Percentiles rank a stretch among this genome's conserved stretches.
These are phyloP conservation scores for Globisporangium ultimum DNA, from an alignment of 352 stramenopile species.

Conservation along the genomic window DNA sequence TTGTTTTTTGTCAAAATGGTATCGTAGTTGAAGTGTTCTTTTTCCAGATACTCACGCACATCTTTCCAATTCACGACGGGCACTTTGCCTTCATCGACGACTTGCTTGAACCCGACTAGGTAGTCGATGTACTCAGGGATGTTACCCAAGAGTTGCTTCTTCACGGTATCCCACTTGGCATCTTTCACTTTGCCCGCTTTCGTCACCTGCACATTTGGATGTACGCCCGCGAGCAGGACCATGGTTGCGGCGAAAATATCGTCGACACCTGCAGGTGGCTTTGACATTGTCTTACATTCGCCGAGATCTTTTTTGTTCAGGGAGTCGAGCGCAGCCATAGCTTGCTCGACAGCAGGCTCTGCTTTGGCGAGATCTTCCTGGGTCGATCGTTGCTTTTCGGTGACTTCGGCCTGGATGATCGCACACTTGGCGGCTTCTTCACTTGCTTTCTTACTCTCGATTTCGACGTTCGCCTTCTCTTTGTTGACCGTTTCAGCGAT, in stretches of 20 bases:
- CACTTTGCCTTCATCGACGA: slow-evolving; percentile 93
- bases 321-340: slow-evolving; percentile 95
- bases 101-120: slow-evolving; percentile 91
- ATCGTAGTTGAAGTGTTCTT: slow-evolving; percentile 95
- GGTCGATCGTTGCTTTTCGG: slow-evolving; percentile 89
- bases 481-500: slow-evolving; percentile 95
- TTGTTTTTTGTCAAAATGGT: slow-evolving; percentile 95
- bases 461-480: slow-evolving; percentile 95
- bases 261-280: slow-evolving; percentile 92
- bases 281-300: slow-evolving; percentile 96
- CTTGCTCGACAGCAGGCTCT: slow-evolving; percentile 92
- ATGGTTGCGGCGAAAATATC: slow-evolving; percentile 94
- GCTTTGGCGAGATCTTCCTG: slow-evolving; percentile 92
- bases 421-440: slow-evolving; percentile 92
- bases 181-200: slow-evolving; percentile 97
- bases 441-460: slow-evolving; percentile 92
- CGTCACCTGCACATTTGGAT: slow-evolving; percentile 91
- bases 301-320: slow-evolving; percentile 96
- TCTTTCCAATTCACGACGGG: slow-evolving; percentile 93
- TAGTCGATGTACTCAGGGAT: slow-evolving; percentile 96
- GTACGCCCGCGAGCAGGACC: slow-evolving; percentile 92
- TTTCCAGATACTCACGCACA: slow-evolving; percentile 90
- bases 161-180: slow-evolving; percentile 92
- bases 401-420: slow-evolving; percentile 93
- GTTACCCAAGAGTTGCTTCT: slow-evolving; percentile 94